Base-by-base conservation (phyloP, 1,284 basidiomycete species). In the Ustilago crameri region DNA sequence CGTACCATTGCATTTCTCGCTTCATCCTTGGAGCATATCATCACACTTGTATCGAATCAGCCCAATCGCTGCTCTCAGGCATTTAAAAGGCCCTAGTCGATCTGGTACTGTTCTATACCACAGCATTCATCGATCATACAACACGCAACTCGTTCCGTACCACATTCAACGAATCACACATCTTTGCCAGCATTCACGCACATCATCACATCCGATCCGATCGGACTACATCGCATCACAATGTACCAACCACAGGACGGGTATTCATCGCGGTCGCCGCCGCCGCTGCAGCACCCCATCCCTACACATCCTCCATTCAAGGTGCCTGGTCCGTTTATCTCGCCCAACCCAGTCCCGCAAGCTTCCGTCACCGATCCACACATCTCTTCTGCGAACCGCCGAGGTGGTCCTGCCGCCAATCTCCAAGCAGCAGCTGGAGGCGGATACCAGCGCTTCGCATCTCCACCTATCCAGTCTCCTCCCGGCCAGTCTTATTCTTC, bases 271-370 rank as follows among this genome's bases (percentile, higher is more conserved):
- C 66, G 70, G 23, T 61, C 71, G n/a, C 72, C 68, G 23, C 81
- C 81, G 17, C 81, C 81, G 24, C 74, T 82, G 24, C 80, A 81
- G 47, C 81, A 82, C 41, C 81, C 81, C 23, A 74, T 82, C n/a
- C 80, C 81, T 9, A 82, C 75, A 38, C 81, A 82, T 47, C 80
- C 81, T 7, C 73, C 77, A 1, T 72, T 76, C 52, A 71, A 70
- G 23, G 76, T 78, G 9, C 76, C 78, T 22, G 76, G 75, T 26
- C 76, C 78, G 52, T 75, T 75, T 20, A 60, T 73, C 43, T 68
- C 77, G 24, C 64, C 77, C 27, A 67, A 68, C 27, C 61, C 56
- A 3, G 60, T 56, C 18, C 57, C 73, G 22, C 54, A 63, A 27
- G 40, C 52, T 7, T 51, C 54, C 23, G 53, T 66, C 26, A 40